Conservation (phyloP, 805 yeast genomes). For the Metschnikowia cerradonensis region DNA sequence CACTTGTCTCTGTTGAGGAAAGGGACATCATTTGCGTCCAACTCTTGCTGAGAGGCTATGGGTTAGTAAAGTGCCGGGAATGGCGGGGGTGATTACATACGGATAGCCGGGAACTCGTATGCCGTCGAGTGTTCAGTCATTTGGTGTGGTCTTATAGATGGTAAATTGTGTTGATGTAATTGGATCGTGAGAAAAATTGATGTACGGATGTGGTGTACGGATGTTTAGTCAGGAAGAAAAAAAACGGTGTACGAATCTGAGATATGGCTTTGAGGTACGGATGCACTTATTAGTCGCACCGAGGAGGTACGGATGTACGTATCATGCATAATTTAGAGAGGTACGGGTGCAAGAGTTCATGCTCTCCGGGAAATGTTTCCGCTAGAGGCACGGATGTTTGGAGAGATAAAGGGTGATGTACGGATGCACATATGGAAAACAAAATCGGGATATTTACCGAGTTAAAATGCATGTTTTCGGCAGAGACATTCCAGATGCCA, state of each 20-base stretch:
- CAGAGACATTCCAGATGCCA: not conserved
- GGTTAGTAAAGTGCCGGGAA: conserved; percentile 6
- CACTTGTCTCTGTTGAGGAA: conserved; percentile 43
- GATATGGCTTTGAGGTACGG: not conserved
- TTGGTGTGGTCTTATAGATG: not conserved
- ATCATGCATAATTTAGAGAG: too few species aligned
- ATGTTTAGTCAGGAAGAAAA: not conserved
- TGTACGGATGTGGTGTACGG: conserved; percentile 5
- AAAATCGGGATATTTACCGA: not conserved
- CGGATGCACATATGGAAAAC: not conserved
- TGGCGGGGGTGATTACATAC: conserved; percentile 26
- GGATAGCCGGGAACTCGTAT: conserved; percentile 38
- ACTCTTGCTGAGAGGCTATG: conserved; percentile 25
- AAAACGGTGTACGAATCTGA: conserved; percentile 1
- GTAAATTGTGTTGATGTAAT: not conserved
- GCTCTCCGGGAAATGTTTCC: too few species aligned
- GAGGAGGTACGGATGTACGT: not conserved
- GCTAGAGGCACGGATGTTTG: not conserved
- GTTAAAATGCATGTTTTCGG: too few species aligned
- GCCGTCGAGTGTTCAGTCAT: conserved; percentile 16
- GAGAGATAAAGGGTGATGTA: not conserved
- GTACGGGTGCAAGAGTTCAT: too few species aligned
- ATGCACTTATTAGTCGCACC: not conserved
- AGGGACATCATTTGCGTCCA: conserved; percentile 40
- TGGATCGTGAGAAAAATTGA: conserved; percentile 5